Percentiles rank a stretch among this genome's conserved stretches.
Conservation (phyloP, 2,329 filamentous ascomycete genomes). For the Macroventuria anomochaeta region DNA sequence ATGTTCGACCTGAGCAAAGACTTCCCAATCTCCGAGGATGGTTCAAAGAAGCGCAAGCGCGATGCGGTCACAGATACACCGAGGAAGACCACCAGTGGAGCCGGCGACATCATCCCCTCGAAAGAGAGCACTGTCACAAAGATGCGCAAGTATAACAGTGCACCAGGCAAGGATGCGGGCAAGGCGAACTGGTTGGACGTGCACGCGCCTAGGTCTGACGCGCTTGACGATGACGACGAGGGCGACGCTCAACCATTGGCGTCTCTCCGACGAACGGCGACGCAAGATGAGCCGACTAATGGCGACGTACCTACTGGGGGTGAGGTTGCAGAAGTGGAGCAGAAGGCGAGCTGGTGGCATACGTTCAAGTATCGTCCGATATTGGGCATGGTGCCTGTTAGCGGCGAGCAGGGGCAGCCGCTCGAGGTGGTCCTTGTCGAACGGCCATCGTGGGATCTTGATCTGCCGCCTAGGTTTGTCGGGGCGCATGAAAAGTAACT, state of each 20-base stretch:
- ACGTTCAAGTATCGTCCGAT: slow-evolving; percentile 96
- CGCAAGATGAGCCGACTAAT: slow-evolving; percentile 28
- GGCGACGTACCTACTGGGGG: slow-evolving; percentile 21
- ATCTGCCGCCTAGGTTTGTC: slow-evolving; percentile 71
- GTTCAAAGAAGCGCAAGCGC: slow-evolving; percentile 41
- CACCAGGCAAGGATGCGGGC: slow-evolving; percentile 41
- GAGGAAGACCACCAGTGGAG: slow-evolving; percentile 56
- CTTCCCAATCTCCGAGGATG: slow-evolving; percentile 52
- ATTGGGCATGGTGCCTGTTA: slow-evolving; percentile 71
- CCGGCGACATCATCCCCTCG: slow-evolving; percentile 61
- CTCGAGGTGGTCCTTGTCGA: slow-evolving; percentile 89
- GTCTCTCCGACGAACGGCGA: slow-evolving; percentile 34
- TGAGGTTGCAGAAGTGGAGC: slow-evolving; percentile 26
- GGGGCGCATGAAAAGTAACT: slow-evolving; percentile 43
- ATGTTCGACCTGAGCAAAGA: slow-evolving; percentile 88
- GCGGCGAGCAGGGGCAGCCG: slow-evolving; percentile 49
- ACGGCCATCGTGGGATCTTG: slow-evolving; percentile 81
- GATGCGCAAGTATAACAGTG: slow-evolving; percentile 56
- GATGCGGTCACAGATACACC: slow-evolving; percentile 22
- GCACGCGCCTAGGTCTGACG: slow-evolving; percentile 27
- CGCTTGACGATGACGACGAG: slow-evolving; percentile 46
- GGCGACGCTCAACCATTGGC: slow-evolving; percentile 39
- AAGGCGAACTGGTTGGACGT: slow-evolving; percentile 38
- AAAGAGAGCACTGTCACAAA: slow-evolving; percentile 55
- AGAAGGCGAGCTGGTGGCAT: slow-evolving; percentile 66